Percentiles rank a stretch among this genome's conserved stretches.
Evolutionary conservation across 2,329 filamentous ascomycete genomes (phyloP).

Genomic region (Stemphylium beticola): DNA sequence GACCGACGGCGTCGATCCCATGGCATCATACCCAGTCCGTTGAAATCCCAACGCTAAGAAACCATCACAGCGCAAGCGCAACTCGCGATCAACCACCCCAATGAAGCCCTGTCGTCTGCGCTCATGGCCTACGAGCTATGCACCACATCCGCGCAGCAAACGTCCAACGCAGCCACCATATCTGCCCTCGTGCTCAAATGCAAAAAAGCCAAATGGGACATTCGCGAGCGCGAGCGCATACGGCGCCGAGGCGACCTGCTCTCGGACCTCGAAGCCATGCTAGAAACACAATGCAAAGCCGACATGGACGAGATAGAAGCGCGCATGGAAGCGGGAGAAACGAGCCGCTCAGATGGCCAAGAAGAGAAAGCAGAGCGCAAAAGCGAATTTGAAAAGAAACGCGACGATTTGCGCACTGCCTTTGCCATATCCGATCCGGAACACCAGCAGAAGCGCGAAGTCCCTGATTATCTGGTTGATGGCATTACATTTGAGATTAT

Average conservation of each 20-base stretch:
- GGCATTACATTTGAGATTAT: constrained; percentile 77
- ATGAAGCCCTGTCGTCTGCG: constrained; percentile 74
- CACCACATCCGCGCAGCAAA: constrained; percentile 61
- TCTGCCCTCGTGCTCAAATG: constrained; percentile 76
- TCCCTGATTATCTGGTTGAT: constrained; percentile 79
- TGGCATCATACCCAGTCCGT: background rate
- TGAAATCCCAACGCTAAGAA: constrained; percentile 17
- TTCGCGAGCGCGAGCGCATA: constrained; percentile 67
- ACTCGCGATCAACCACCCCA: constrained; percentile 72
- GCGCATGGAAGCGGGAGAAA: constrained; percentile 41
- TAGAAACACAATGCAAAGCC: constrained; percentile 43
- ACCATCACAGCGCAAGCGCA: constrained; percentile 71
- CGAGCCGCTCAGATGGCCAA: constrained; percentile 53
- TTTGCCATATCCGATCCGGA: constrained; percentile 57
- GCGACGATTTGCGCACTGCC: constrained; percentile 52
- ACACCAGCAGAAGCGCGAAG: constrained; percentile 56
- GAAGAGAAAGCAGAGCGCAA: constrained; percentile 58
- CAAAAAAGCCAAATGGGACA: constrained; percentile 87
- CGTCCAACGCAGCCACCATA: constrained; percentile 72
- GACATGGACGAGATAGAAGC: constrained; percentile 50
- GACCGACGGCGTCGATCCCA: background rate
- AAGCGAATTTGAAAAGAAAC: constrained; percentile 48
- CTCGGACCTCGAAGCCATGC: constrained; percentile 60
- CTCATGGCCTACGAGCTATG: constrained; percentile 75
- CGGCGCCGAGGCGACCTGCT: constrained; percentile 66